These are phyloP conservation scores for Coemansia sp. DNA, from an alignment of 192 early-diverging fungal species.

Conservation along the genomic window DNA sequence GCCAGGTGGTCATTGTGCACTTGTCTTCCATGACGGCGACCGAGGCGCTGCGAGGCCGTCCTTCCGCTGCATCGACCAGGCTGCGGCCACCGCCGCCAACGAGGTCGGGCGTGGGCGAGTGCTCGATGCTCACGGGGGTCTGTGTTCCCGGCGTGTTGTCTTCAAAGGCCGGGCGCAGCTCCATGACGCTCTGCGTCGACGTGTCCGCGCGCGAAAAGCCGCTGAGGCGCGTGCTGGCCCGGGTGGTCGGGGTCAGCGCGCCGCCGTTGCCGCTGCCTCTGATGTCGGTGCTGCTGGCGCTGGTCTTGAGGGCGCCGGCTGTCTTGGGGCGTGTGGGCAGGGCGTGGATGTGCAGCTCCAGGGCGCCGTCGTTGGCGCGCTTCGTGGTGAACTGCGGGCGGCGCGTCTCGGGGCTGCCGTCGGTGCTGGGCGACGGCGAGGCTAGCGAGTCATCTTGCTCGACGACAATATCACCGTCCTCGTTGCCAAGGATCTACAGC, in stretches of 20 bases:
- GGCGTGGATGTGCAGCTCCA: conserved; percentile 45
- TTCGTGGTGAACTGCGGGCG: conserved; percentile 29
- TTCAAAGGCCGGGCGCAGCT: conserved; percentile 44
- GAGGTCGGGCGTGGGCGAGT: conserved; percentile 20
- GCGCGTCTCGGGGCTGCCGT: conserved; percentile 24
- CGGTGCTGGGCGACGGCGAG: conserved; percentile 29
- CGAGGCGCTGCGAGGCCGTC: conserved; percentile 34
- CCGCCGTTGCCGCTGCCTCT: conserved; percentile 13
- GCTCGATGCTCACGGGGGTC: conserved; percentile 28
- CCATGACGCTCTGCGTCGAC: conserved; percentile 33
- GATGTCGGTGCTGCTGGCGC: neutral
- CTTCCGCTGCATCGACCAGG: neutral
- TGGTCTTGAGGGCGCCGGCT: neutral
- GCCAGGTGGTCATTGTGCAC: conserved; percentile 44
- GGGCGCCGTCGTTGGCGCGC: conserved; percentile 26
- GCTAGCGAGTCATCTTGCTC: conserved; percentile 38
- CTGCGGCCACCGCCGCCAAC: conserved; percentile 31
- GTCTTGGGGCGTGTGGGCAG: conserved; percentile 21
- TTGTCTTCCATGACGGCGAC: conserved; percentile 42
- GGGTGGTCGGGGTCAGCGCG: conserved; percentile 1
- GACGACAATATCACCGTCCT: conserved; percentile 46
- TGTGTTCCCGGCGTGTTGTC: conserved; percentile 10
- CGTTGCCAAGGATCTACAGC: conserved; percentile 46
- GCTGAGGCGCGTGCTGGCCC: conserved; percentile 33
- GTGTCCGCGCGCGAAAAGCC: conserved; percentile 31